Evolutionary conservation across 2,329 filamentous ascomycete genomes (phyloP), one percentile per base, ranked within the genome.

Genomic region (Venturia oleaginea): DNA sequence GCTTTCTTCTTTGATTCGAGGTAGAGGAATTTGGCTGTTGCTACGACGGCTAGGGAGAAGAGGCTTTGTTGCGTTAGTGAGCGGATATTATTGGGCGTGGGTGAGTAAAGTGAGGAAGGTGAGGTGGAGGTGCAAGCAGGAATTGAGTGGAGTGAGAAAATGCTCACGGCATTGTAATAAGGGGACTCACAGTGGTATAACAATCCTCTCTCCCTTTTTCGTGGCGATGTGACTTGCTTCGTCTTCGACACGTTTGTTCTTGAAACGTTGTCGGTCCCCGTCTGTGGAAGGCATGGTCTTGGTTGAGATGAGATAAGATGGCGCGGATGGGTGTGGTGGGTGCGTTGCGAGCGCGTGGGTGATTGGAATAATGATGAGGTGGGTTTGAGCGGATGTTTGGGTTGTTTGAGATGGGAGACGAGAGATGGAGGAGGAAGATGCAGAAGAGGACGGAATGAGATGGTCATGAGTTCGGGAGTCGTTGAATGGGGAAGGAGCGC

Each of bases 41-140:
- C 42, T 6, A 61, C 59, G 59, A 61, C 59, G 34, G 42, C 37
- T 11, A 61, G 22, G 59, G 59, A 42, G 34, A 61, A 61, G 17
- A 61, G 37, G 3, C 59, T 61, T 15, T 10, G n/a, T 32, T 32
- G 6, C 7, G 10, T 15, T 4, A 6, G 46, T 22, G 46, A 51
- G 43, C n/a, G 34, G 38, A 15, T 40, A 40, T 11, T 17, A 17
- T 13, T 13, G 13, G 13, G 10, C 3, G 11, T 51, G 43, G 4
- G 40, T 13, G 17, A 17, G 22, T 51, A 13, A 17, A 13, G 13
- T 15, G 10, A 22, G 15, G 22, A 22, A 13, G 15, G 1, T 27
- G n/a, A 19, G n/a, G n/a, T 24, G 43, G n/a, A 37, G 34, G 34
- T 5, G 4, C 34, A 37, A 10, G 34, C 10, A 10, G 34, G 10